phyloP scores from a whole-genome alignment of 805 yeast species.

The Candida golubevii region DNA sequence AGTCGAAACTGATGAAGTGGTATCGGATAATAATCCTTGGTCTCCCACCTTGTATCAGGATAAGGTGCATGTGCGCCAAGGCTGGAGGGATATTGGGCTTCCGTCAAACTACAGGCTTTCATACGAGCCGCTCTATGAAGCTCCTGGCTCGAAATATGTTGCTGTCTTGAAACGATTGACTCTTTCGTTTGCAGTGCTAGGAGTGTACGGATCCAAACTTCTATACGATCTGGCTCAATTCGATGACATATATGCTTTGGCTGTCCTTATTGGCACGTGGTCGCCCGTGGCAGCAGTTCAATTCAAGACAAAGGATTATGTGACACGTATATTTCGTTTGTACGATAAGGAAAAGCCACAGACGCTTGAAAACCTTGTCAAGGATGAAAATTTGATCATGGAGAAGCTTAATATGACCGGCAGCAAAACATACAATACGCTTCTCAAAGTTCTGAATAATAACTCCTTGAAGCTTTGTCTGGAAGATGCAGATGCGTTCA shows the following conservation, averaged over 20 bases:
- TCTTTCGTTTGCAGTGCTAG: slow-evolving; percentile 56
- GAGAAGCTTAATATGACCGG: slow-evolving; percentile 71
- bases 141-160: slow-evolving; percentile 59
- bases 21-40: slow-evolving; percentile 43
- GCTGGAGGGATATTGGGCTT: slow-evolving; percentile 40
- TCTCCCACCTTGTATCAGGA: slow-evolving; percentile 43
- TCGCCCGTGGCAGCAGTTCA: slow-evolving; percentile 50
- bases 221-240: slow-evolving; percentile 52
- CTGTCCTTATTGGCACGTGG: slow-evolving; percentile 46
- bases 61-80: slow-evolving; percentile 36
- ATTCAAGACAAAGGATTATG: slow-evolving; percentile 60
- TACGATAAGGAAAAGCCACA: slow-evolving; percentile 63
- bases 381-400: slow-evolving; percentile 60
- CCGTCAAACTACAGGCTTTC: slow-evolving; percentile 52
- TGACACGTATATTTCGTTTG: slow-evolving; percentile 64
- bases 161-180: slow-evolving; percentile 60
- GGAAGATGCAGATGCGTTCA: slow-evolving; percentile 9
- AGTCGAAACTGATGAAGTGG: slow-evolving; percentile 39
- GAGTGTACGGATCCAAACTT: slow-evolving; percentile 59
- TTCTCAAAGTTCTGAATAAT: slow-evolving; percentile 45
- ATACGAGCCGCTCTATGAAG: slow-evolving; percentile 57
- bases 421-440: slow-evolving; percentile 55
- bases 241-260: slow-evolving; percentile 44
- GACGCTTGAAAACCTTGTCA: slow-evolving; percentile 54
- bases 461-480: slow-evolving; percentile 33